phyloP scores from a whole-genome alignment of 2,329 filamentous ascomycete genomes.

The Thyridium curvatum region DNA sequence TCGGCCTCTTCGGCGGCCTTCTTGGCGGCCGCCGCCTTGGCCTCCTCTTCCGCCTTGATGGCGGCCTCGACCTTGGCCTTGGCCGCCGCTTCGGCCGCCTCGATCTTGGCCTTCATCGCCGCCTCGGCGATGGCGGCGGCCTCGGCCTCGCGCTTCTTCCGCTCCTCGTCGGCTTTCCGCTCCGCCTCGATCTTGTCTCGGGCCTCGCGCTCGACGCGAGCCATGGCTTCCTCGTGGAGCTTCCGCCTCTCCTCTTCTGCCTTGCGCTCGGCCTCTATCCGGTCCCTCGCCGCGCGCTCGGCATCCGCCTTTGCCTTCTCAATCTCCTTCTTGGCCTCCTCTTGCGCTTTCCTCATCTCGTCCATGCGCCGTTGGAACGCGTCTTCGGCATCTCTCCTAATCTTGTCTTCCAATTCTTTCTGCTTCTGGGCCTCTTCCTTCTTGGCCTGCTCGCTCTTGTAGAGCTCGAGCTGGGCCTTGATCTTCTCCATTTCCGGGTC shows the following conservation, averaged over 20 bases:
- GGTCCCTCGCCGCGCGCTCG: slow-evolving; percentile 33
- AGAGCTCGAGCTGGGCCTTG: slow-evolving; percentile 49
- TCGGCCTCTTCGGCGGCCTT: slow-evolving; percentile 26
- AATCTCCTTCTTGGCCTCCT: slow-evolving; percentile 38
- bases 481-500: slow-evolving; percentile 55
- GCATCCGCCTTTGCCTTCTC: slow-evolving; percentile 40
- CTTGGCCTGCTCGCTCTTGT: slow-evolving; percentile 38
- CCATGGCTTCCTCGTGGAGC: slow-evolving; percentile 24
- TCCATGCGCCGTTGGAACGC: slow-evolving; percentile 15
- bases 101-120: slow-evolving; percentile 27
- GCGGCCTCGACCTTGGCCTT: slow-evolving; percentile 30
- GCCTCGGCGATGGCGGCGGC: slow-evolving; percentile 32
- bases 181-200: slow-evolving; percentile 32
- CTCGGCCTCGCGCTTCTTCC: slow-evolving; percentile 37
- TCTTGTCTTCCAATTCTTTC: slow-evolving; percentile 32
- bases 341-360: slow-evolving; percentile 29
- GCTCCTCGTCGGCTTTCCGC: slow-evolving; percentile 30
- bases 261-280: slow-evolving; percentile 29
- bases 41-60: slow-evolving; percentile 26
- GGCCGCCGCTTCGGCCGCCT: slow-evolving; percentile 38
- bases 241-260: slow-evolving; percentile 26
- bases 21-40: slow-evolving; percentile 17
- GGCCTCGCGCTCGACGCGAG: slow-evolving; percentile 23
- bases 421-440: slow-evolving; percentile 38
- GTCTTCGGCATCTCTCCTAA: slow-evolving; percentile 21